These are phyloP conservation scores for Rubia peregrina DNA, from an alignment of 305 asterid genomes.

Conservation along the genomic window DNA sequence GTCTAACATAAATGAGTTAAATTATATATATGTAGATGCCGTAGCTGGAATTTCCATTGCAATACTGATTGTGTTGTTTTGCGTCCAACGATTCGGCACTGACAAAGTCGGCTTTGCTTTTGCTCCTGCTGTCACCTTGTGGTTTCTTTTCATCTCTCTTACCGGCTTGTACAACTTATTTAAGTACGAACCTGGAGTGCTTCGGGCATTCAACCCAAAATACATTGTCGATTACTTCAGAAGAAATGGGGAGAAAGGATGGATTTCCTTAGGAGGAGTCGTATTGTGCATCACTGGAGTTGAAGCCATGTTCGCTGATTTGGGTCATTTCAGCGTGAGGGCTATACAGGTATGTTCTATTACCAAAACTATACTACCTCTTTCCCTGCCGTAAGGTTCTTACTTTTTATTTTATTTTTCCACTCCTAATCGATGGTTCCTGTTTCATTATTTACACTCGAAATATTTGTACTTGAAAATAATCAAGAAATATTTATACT, in stretches of 20 bases:
- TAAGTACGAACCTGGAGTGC: constrained; percentile 38
- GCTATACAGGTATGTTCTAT: constrained; percentile 45
- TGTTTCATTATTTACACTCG: too few species aligned
- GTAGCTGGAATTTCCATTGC: constrained; percentile 40
- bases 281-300: constrained; percentile 78
- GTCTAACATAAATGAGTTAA: not conserved
- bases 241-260: constrained; percentile 59
- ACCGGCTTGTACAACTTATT: constrained; percentile 54
- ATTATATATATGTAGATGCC: constrained; percentile 28
- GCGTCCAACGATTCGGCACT: constrained; percentile 60
- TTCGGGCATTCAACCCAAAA: constrained; percentile 60
- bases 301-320: constrained; percentile 87
- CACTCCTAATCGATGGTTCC: too few species aligned
- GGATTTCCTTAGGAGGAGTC: constrained; percentile 72
- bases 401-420: too few species aligned
- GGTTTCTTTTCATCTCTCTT: constrained; percentile 49
- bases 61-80: constrained; percentile 45
- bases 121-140: constrained; percentile 54
- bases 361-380: not conserved
- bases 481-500: not conserved
- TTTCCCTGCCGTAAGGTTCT: too few species aligned
- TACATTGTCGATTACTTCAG: constrained; percentile 53
- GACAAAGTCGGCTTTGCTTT: constrained; percentile 71
- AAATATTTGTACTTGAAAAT: too few species aligned
- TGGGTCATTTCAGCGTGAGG: constrained; percentile 61